These are phyloP conservation scores for Rhexocercosporidium sp. DNA, from an alignment of 2,329 filamentous ascomycete genomes.

Conservation along the genomic window DNA sequence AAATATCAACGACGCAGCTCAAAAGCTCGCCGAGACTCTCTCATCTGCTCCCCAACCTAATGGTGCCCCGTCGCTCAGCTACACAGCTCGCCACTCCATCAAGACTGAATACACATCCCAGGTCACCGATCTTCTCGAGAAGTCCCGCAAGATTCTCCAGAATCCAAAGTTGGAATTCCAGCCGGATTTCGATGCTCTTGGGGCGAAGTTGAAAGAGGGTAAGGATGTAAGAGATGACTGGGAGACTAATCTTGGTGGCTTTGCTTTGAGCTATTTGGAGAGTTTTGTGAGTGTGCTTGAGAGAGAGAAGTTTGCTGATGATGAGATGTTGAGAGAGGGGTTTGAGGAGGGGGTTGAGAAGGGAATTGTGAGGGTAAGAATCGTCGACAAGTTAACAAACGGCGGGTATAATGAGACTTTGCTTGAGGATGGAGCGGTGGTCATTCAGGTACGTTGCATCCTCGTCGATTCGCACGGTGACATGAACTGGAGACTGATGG, in stretches of 20 bases:
- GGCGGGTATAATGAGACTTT: constrained; percentile 46
- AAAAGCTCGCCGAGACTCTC: constrained; percentile 51
- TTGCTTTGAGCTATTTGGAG: constrained; percentile 51
- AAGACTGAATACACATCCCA: constrained; percentile 50
- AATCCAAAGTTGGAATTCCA: constrained; percentile 51
- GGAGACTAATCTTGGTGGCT: constrained; percentile 50
- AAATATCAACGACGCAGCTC: constrained; percentile 49
- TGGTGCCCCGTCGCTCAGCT: constrained; percentile 46
- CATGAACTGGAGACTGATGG: constrained; percentile 17
- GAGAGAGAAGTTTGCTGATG: constrained; percentile 50
- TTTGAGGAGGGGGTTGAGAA: constrained; percentile 31
- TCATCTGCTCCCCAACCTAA: constrained; percentile 48
- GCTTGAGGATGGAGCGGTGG: constrained; percentile 55
- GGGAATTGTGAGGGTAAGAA: constrained; percentile 26
- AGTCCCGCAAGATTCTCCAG: constrained; percentile 45
- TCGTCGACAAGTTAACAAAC: constrained; percentile 31
- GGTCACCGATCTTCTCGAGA: constrained; percentile 47
- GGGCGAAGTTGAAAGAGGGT: constrained; percentile 47
- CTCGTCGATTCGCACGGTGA: not conserved
- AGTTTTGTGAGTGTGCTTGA: constrained; percentile 49
- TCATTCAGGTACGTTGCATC: constrained; percentile 51
- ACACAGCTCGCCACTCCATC: constrained; percentile 50
- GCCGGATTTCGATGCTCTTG: constrained; percentile 53
- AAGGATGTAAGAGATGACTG: constrained; percentile 48
- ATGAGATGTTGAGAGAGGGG: constrained; percentile 35